These are phyloP conservation scores for Umbelopsis vinacea DNA, from an alignment of 192 early-diverging fungal species.

Conservation along the genomic window DNA sequence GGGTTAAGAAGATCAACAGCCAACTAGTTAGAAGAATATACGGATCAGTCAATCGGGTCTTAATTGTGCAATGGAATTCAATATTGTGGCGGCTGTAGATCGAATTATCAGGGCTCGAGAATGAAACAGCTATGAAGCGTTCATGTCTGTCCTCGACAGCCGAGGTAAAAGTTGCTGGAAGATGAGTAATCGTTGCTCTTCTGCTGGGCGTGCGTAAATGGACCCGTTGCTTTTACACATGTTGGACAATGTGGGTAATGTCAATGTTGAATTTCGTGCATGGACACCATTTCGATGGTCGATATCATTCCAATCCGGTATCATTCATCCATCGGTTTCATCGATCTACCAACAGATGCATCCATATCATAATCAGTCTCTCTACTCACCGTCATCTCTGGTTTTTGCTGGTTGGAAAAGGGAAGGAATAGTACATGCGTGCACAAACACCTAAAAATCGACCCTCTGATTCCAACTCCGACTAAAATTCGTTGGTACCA, in stretches of 20 bases:
- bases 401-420: conserved; percentile 15
- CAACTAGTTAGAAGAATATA: conserved; percentile 56
- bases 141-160: neutral
- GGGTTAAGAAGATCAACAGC: conserved; percentile 97
- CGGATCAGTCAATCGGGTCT: neutral
- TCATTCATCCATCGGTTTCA: conserved; percentile 8
- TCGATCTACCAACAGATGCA: neutral
- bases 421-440: neutral
- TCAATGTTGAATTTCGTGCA: neutral
- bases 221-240: neutral
- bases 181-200: neutral
- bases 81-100: neutral
- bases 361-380: neutral
- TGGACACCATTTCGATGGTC: neutral
- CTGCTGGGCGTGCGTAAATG: neutral
- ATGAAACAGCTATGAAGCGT: no score
- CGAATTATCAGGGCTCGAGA: no score
- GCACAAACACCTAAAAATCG: neutral
- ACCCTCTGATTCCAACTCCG: neutral
- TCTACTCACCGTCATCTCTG: conserved; percentile 19
- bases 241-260: conserved; percentile 1
- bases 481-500: neutral
- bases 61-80: neutral
- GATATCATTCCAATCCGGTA: neutral
- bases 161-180: neutral